phyloP scores from a whole-genome alignment of 2,329 filamentous ascomycete genomes.

The Coniosporium tulheliwenetii region DNA sequence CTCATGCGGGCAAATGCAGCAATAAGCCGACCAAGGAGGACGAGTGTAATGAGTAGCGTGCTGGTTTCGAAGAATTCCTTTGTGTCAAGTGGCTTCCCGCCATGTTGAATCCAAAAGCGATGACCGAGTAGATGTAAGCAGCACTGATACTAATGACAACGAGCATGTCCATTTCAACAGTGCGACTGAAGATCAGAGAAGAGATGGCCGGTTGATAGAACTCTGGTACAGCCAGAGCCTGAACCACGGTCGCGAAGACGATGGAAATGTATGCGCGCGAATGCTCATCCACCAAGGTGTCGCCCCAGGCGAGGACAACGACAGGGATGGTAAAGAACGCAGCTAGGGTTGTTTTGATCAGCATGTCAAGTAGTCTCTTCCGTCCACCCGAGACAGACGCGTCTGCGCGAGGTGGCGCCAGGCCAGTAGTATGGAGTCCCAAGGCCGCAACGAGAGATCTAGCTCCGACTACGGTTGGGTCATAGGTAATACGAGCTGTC shows the following conservation, averaged over 20 bases:
- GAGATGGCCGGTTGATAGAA: conserved; percentile 54
- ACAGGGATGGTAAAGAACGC: conserved; percentile 23
- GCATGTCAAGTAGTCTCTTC: conserved; percentile 36
- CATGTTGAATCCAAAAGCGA: conserved; percentile 28
- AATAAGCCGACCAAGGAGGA: conserved; percentile 36
- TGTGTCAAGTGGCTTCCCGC: conserved; percentile 20
- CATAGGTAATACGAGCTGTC: conserved; percentile 27
- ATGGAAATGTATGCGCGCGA: conserved; percentile 41
- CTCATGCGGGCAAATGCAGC: conserved; percentile 31
- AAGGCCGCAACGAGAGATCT: conserved; percentile 25
- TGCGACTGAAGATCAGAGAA: conserved; percentile 37
- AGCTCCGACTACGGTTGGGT: conserved; percentile 33
- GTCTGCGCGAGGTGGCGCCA: conserved; percentile 32
- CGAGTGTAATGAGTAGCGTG: conserved; percentile 36
- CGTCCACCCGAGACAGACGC: conserved; percentile 32
- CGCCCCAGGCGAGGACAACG: conserved; percentile 53
- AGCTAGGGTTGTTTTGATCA: conserved; percentile 19
- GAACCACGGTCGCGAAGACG: conserved; percentile 49
- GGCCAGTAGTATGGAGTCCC: conserved; percentile 15
- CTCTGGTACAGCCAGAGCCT: conserved; percentile 43
- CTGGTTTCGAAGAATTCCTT: conserved; percentile 39
- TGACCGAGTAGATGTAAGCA: conserved; percentile 47
- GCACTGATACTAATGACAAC: conserved; percentile 51
- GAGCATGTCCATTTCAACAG: conserved; percentile 55
- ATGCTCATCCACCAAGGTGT: conserved; percentile 30